phyloP scores from a whole-genome alignment of 345 rosid species.

The Toxicodendron radicans region DNA sequence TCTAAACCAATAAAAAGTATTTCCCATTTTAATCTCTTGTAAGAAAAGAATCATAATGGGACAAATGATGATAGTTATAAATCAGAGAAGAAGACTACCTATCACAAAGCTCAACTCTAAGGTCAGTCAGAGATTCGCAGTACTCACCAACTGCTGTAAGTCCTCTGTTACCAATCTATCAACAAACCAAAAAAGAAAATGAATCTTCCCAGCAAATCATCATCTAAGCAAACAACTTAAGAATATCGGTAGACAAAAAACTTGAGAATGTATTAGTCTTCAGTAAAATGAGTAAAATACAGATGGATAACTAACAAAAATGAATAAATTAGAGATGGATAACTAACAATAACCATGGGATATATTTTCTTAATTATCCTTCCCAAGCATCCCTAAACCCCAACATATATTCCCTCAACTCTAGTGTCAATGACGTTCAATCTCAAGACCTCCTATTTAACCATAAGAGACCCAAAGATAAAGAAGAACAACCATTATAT shows the following conservation, averaged over 20 bases:
- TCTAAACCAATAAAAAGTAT: not conserved
- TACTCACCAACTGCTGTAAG: slow-evolving; percentile 72
- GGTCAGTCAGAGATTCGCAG: slow-evolving; percentile 74
- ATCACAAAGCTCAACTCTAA: slow-evolving; percentile 84
- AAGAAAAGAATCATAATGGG: too few relatives aligned
- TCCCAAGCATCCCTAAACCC: too few relatives aligned
- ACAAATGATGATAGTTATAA: too few relatives aligned
- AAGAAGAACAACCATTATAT: not conserved
- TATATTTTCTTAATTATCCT: too few relatives aligned
- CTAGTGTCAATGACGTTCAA: too few relatives aligned
- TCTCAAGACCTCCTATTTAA: too few relatives aligned
- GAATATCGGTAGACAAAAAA: too few relatives aligned
- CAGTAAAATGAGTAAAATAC: not conserved
- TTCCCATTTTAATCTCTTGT: too few relatives aligned
- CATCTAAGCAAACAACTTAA: not conserved
- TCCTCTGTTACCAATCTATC: slow-evolving; percentile 81
- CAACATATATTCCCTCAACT: too few relatives aligned
- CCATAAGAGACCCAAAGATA: too few relatives aligned
- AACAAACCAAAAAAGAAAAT: slow-evolving; percentile 6
- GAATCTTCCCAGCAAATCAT: not conserved
- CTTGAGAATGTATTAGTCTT: not conserved
- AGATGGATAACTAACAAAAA: not conserved
- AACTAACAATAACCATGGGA: not conserved
- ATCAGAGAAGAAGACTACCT: slow-evolving; percentile 41
- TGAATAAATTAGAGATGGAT: too few relatives aligned